These are phyloP conservation scores for Cercospora brassicicola DNA, from an alignment of 2,329 filamentous ascomycete genomes.

Conservation along the genomic window DNA sequence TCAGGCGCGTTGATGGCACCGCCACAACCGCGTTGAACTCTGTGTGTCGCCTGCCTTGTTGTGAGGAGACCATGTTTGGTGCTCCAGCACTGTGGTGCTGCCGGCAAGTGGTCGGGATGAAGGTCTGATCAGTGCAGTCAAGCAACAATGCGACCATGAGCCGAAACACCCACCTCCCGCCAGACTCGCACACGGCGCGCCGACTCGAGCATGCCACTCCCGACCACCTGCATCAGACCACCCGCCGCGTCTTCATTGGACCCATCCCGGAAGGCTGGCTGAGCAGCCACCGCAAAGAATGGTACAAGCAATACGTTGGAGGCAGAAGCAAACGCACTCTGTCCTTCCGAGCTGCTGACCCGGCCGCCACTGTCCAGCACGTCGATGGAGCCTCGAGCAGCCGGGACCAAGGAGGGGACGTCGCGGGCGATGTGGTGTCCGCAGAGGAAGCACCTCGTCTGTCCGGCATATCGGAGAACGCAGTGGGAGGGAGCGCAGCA, in stretches of 20 bases:
- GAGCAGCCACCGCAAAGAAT: conserved; percentile 61
- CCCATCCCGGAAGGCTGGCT: conserved; percentile 67
- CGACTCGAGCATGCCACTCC: conserved; percentile 58
- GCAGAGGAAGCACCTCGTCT: conserved; percentile 7
- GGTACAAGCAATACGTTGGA: conserved; percentile 58
- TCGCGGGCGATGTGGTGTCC: conserved; percentile 1
- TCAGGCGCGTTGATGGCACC: conserved; percentile 1
- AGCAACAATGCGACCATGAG: conserved; percentile 22
- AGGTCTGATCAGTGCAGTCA: background rate
- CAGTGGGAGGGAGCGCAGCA: conserved; percentile 7
- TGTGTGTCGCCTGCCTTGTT: background rate
- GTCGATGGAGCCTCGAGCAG: conserved; percentile 8
- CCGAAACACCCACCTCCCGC: conserved; percentile 24
- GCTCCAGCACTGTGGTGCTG: background rate
- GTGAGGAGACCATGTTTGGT: background rate
- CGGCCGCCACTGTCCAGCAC: conserved; percentile 3
- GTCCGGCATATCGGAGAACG: conserved; percentile 12
- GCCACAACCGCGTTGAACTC: background rate
- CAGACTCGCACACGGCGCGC: conserved; percentile 43
- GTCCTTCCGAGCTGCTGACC: conserved; percentile 35
- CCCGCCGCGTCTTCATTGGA: conserved; percentile 63
- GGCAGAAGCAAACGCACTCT: conserved; percentile 32
- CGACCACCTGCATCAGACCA: conserved; percentile 62
- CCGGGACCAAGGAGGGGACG: background rate
- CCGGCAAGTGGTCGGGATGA: background rate